These are phyloP conservation scores for Hirsutella thompsonii DNA, from an alignment of 2,329 filamentous ascomycete genomes.

Conservation along the genomic window DNA sequence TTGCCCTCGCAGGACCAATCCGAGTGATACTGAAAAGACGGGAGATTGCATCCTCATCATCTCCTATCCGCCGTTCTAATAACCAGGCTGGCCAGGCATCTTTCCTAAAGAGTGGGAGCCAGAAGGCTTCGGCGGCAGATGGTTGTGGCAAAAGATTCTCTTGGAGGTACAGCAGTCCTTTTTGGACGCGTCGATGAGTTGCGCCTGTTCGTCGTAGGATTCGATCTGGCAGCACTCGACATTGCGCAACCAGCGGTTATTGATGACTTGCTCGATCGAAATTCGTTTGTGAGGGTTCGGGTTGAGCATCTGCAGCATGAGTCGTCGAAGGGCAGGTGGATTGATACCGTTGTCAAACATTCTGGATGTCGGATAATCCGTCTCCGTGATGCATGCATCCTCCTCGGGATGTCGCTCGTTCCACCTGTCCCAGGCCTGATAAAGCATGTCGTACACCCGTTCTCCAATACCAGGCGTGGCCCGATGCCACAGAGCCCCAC, in stretches of 20 bases:
- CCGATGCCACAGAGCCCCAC: conserved; percentile 61
- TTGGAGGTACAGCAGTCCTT: conserved; percentile 29
- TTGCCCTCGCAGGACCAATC: too few species aligned
- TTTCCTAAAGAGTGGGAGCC: conserved; percentile 36
- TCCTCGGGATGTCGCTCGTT: conserved; percentile 36
- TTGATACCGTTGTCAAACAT: conserved; percentile 54
- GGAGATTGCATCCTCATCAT: too few species aligned
- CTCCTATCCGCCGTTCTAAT: too few species aligned
- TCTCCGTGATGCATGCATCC: conserved; percentile 32
- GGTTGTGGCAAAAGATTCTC: conserved; percentile 47
- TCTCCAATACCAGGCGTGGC: conserved; percentile 45
- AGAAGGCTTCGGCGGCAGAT: conserved; percentile 34
- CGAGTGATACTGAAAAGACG: too few species aligned
- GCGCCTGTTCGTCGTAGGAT: conserved; percentile 50
- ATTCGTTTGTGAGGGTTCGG: conserved; percentile 61
- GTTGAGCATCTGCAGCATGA: conserved; percentile 73
- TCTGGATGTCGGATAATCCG: conserved; percentile 51
- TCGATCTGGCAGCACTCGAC: conserved; percentile 72
- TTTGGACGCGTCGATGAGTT: conserved; percentile 49
- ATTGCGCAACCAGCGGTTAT: conserved; percentile 58
- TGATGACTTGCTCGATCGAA: conserved; percentile 54
- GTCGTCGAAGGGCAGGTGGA: conserved; percentile 53
- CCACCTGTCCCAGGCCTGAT: conserved; percentile 57
- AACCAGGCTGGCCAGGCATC: conserved; percentile 43
- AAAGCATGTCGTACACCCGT: conserved; percentile 54